Evolutionary conservation across 2,329 filamentous ascomycete species (phyloP).

Genomic region (Cyclaneusma minus): DNA sequence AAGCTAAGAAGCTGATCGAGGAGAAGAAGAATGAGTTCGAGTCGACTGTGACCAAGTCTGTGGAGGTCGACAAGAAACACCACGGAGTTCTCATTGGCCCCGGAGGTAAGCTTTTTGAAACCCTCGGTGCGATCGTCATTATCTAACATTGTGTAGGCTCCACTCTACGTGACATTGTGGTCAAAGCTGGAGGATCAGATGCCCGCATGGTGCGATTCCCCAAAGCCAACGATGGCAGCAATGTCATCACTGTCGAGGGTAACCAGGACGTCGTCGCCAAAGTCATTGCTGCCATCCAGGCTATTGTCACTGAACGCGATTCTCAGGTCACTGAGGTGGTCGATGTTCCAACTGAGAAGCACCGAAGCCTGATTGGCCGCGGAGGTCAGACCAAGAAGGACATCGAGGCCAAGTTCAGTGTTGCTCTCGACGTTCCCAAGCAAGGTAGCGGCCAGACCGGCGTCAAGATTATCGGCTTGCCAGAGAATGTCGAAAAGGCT

Average conservation of each 20-base stretch:
- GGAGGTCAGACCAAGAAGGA: constrained; percentile 76
- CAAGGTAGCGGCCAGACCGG: constrained; percentile 73
- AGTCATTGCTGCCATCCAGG: constrained; percentile 68
- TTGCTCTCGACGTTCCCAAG: constrained; percentile 80
- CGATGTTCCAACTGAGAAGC: constrained; percentile 80
- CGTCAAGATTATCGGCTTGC: constrained; percentile 71
- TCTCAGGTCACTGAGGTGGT: constrained; percentile 65
- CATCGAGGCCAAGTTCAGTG: constrained; percentile 72
- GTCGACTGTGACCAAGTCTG: constrained; percentile 67
- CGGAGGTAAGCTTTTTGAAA: constrained; percentile 50
- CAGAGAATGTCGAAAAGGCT: constrained; percentile 66
- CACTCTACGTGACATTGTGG: constrained; percentile 74
- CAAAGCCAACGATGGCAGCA: constrained; percentile 68
- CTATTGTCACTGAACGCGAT: constrained; percentile 69
- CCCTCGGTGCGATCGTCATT: too few species aligned
- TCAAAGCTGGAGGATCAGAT: constrained; percentile 76
- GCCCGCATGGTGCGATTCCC: constrained; percentile 92
- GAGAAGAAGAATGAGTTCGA: constrained; percentile 81
- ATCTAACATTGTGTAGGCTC: constrained; percentile 44
- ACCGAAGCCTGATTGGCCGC: constrained; percentile 79
- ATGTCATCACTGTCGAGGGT: constrained; percentile 78
- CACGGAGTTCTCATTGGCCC: constrained; percentile 81
- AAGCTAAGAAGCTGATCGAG: constrained; percentile 79
- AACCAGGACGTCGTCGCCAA: constrained; percentile 73
- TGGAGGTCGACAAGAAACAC: constrained; percentile 90